phyloP scores from a whole-genome alignment of 2,329 filamentous ascomycete genomes.

The Fusarium robinianum region DNA sequence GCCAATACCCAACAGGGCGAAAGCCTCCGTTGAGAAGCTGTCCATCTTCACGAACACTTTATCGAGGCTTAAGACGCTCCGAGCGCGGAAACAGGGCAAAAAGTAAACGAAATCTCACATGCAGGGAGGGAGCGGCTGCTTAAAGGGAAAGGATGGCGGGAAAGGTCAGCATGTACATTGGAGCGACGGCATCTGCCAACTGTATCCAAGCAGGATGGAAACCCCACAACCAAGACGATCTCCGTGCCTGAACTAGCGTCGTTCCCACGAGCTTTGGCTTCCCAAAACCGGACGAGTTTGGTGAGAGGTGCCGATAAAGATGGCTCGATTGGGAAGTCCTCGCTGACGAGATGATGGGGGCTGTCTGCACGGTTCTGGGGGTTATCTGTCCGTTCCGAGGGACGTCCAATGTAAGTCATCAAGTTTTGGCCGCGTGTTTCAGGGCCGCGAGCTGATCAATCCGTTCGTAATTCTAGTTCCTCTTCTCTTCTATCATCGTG shows the following conservation, averaged over 20 bases:
- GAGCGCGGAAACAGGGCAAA: background rate
- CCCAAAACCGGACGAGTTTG: background rate
- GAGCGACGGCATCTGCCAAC: background rate
- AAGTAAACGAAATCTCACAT: background rate
- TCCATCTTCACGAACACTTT: constrained; percentile 11
- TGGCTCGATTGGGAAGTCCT: background rate
- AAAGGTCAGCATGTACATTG: background rate
- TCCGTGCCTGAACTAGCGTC: constrained; percentile 2
- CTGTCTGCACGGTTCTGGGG: background rate
- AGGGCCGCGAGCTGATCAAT: constrained; percentile 4
- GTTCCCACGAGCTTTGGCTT: background rate
- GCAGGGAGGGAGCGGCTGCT: background rate
- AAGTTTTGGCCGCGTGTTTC: constrained; percentile 2
- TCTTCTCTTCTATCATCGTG: background rate
- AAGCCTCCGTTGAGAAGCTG: constrained; percentile 41
- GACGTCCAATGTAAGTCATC: background rate
- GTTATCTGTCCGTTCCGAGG: background rate
- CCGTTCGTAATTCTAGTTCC: constrained; percentile 1
- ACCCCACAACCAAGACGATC: constrained; percentile 3
- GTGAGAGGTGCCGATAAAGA: background rate
- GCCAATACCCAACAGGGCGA: constrained; percentile 43
- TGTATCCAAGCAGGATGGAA: too few species aligned
- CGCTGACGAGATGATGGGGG: background rate
- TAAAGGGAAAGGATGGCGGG: background rate
- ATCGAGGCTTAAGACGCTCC: background rate